Evolutionary conservation across 2,329 filamentous ascomycete species (phyloP).

Genomic region (Chaetomium sp.): DNA sequence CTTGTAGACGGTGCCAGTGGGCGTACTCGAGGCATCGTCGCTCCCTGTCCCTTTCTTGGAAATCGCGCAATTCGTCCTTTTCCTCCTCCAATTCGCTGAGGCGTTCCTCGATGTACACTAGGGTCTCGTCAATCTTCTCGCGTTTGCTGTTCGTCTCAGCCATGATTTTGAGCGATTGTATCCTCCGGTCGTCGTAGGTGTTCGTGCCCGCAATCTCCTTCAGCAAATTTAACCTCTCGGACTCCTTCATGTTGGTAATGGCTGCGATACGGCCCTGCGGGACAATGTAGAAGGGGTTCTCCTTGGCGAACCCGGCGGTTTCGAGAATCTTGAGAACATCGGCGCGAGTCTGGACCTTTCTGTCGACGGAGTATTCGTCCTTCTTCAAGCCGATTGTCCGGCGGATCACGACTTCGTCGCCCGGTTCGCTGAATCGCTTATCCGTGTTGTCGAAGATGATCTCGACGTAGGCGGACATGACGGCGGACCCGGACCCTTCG

Average conservation of each 20-base stretch:
- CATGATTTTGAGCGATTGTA: slow-evolving; percentile 95
- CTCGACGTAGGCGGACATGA: slow-evolving; percentile 99
- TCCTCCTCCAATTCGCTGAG: slow-evolving; percentile 89
- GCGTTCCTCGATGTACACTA: slow-evolving; percentile 87
- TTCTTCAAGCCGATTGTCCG: slow-evolving; percentile 97
- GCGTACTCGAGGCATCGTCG: slow-evolving; percentile 89
- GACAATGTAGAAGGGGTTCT: slow-evolving; percentile 98
- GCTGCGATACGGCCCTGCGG: slow-evolving; percentile 94
- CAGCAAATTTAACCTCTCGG: slow-evolving; percentile 77
- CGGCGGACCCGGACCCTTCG: slow-evolving; percentile 93
- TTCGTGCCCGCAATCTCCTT: slow-evolving; percentile 99
- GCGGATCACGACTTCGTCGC: slow-evolving; percentile 81
- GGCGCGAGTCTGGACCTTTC: slow-evolving; percentile 89
- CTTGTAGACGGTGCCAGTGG: slow-evolving; percentile 84
- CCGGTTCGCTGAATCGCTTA: slow-evolving; percentile 88
- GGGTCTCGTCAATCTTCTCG: slow-evolving; percentile 84
- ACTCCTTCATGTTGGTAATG: slow-evolving; percentile 98
- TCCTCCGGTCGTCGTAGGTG: slow-evolving; percentile 86
- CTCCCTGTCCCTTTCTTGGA: slow-evolving; percentile 91
- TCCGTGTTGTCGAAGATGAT: slow-evolving; percentile 98
- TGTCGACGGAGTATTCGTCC: slow-evolving; percentile 95
- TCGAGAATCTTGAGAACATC: slow-evolving; percentile 95
- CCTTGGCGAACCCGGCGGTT: slow-evolving; percentile 91
- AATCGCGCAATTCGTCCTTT: slow-evolving; percentile 89
- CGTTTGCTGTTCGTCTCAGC: slow-evolving; percentile 92